Base-by-base conservation (phyloP, 108 stramenopile species). In the Cyclostephanos tholiformis region DNA sequence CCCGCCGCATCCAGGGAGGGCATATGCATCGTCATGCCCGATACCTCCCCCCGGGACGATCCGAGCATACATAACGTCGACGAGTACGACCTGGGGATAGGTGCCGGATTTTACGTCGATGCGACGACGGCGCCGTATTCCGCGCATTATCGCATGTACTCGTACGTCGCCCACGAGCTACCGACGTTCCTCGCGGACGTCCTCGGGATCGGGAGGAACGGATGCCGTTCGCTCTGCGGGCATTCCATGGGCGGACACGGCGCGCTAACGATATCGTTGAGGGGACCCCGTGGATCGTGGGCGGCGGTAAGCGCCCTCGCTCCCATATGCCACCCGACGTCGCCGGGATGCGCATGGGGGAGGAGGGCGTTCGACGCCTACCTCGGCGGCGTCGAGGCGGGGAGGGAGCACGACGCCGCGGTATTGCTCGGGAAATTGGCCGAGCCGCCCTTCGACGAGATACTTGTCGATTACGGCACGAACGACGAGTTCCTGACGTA, bases 41-140 rank as follows among this genome's bases (percentile, higher is more conserved):
- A 98, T 76, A 99, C 99, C 9, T 91, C 90, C 64, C 98, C 98
- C 6, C 91, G 99, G 36, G 97, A 95, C 2, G 91, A 91, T 11
- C 53, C 76, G n/a, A n/a, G n/a, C 49, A 85, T 95, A 29, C 87
- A 91, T 2, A 88, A 88, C 67, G 95, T 86, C 11, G 92, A 11
- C 44, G 59, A 64, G 48, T 99, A 95, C 68, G 99, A 99, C 74
- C 85, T 99, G 44, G 99, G 99, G 13, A 80, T 83, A 6, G 98
- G 97, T 23, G 99, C 98, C 32, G 98, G 99, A 22, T 99, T 99
- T 69, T 99, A 99, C 83, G 83, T 99, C 30, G 84, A 98, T 84
- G 97, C 99, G 7, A 97, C 97, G 8, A 61, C 86, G 43, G 89
- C 75, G 17, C 93, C 95, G 25, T 95, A 85, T 67, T 56, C 75